Base-by-base conservation (phyloP, 2,329 filamentous ascomycete species). In the Leptographium wingfieldii region DNA sequence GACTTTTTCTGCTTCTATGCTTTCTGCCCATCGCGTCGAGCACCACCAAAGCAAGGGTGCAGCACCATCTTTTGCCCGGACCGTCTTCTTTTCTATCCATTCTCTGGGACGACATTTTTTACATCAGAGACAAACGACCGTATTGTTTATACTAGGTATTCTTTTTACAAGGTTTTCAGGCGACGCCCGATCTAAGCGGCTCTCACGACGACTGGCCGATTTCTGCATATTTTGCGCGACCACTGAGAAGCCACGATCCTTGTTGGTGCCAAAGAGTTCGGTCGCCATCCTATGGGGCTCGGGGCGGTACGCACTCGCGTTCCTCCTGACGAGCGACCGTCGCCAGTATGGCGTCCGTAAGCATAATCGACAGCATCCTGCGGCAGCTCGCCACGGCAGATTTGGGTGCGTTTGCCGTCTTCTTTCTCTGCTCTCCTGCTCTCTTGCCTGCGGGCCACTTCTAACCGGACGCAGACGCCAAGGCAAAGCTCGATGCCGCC, bases 401-500 rank as follows among this genome's bases (percentile, higher is more conserved):
- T 65, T 77, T 76, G 69, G 81, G 80, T 84, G 76, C 63, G 73
- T 60, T 38, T 49, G 12, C 16, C 10, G 4, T 1, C 7, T 16
- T 31, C 2, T 7, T 10, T 9, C 5, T 38, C 25, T 57, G n/a
- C 12, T 7, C 25, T 11, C 6, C 25, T 49, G 19, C n/a, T 16
- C 12, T 14, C 35, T 7, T 22, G 31, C 29, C 22, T 48, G 22
- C 10, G 6, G 27, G 2, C 27, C 19, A 51, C 5, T 52, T 14
- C 56, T 57, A 29, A 56, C 56, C 46, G 58, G 40, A 48, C 61
- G 22, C 63, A 96, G 94, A 97, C 76, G 76, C 86, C 61, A 90
- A 89, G 75, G 75, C 84, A 61, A 95, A 92, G 76, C 82, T 88
- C 63, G 89, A 90, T 68, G 85, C 91, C 64, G 90, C 92, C 63